A percentile compares a stretch with the other conserved stretches of the same genome.
These are phyloP conservation scores for Sordariomycetes sp. DNA, from an alignment of 2,329 filamentous ascomycete species.

Conservation along the genomic window DNA sequence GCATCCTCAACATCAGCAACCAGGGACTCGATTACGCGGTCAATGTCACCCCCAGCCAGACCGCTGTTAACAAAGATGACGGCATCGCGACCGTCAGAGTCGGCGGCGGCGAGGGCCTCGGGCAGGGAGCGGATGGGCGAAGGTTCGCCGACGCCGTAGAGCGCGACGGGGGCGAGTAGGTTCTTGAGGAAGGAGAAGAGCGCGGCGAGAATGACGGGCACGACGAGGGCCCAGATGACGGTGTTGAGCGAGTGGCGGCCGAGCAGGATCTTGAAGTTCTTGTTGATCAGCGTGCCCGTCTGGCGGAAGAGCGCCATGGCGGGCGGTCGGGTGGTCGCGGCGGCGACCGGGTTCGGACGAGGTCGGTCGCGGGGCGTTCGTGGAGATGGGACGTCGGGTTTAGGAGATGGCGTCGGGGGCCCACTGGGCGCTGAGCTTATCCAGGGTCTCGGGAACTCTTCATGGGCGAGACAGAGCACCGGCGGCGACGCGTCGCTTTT, in stretches of 20 bases:
- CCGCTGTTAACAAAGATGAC: constrained; percentile 73
- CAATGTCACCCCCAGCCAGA: constrained; percentile 54
- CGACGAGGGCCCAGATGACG: constrained; percentile 40
- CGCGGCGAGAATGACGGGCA: constrained; percentile 43
- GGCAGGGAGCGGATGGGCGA: constrained; percentile 49
- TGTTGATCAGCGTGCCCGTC: constrained; percentile 45
- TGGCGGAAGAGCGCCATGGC: constrained; percentile 41
- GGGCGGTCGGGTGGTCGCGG: constrained; percentile 6
- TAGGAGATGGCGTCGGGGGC: too few relatives aligned
- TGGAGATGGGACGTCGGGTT: too few relatives aligned
- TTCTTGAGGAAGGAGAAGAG: constrained; percentile 64
- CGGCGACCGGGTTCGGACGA: too few relatives aligned
- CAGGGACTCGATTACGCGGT: constrained; percentile 53
- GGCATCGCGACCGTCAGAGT: constrained; percentile 45
- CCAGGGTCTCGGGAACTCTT: too few relatives aligned
- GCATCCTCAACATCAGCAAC: constrained; percentile 40
- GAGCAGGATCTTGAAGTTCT: constrained; percentile 47
- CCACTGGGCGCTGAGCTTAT: too few relatives aligned
- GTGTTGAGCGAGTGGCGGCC: constrained; percentile 38
- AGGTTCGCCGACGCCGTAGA: constrained; percentile 57
- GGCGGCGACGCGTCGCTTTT: too few relatives aligned
- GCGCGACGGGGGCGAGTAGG: constrained; percentile 66
- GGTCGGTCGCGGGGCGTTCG: too few relatives aligned
- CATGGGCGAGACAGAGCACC: too few relatives aligned
- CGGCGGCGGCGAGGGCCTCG: constrained; percentile 46